A percentile compares a stretch with the other conserved stretches of the same genome.
These are phyloP conservation scores for Hamamelis virginiana DNA, from an alignment of 164 flowering plant species.

Conservation along the genomic window DNA sequence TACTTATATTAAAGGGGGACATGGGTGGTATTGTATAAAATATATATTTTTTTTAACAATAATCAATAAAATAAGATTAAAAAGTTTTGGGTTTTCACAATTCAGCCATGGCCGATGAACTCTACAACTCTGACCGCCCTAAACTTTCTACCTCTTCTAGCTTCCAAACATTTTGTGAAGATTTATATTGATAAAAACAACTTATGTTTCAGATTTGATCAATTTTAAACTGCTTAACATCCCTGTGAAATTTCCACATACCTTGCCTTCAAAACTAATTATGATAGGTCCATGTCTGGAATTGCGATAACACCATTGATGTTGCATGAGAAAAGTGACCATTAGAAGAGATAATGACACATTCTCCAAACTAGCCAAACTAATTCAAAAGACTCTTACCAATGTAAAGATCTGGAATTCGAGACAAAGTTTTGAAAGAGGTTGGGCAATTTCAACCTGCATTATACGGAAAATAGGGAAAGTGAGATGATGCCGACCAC, in stretches of 20 bases:
- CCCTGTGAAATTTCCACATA: conserved; percentile 4
- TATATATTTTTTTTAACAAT: no score
- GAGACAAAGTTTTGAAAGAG: conserved; percentile 58
- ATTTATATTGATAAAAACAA: background rate
- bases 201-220: background rate
- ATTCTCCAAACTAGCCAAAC: background rate
- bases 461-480: conserved; percentile 4
- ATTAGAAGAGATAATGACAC: background rate
- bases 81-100: no score
- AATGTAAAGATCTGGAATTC: conserved; percentile 76
- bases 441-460: conserved; percentile 73
- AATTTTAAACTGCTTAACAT: background rate
- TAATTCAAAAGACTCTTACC: conserved; percentile 44
- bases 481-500: no score
- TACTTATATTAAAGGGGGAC: no score
- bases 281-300: conserved; percentile 62
- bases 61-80: no score
- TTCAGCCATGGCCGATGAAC: no score
- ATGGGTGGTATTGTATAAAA: no score
- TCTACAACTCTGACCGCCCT: no score
- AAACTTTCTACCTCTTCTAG: no score
- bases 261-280: conserved; percentile 61
- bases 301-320: conserved; percentile 70
- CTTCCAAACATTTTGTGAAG: no score
- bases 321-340: conserved; percentile 10